Percentiles rank a stretch among this genome's conserved stretches.
These are phyloP conservation scores for Trichoderma sp. DNA, from an alignment of 2,329 filamentous ascomycete genomes.

Conservation along the genomic window DNA sequence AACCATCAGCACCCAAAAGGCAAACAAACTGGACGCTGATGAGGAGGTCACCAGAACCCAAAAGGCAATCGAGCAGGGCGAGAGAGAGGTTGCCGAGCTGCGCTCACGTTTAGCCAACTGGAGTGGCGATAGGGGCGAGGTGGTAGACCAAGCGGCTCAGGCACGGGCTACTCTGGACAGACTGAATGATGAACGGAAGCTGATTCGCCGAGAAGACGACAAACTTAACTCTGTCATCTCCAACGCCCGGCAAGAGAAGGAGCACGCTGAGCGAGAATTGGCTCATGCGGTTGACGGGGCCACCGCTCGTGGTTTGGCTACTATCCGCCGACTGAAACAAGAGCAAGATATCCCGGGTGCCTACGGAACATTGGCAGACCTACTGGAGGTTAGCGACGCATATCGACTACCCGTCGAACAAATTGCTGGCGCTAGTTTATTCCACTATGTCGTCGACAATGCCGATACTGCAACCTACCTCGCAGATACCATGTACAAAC, in stretches of 20 bases:
- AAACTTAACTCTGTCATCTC: slow-evolving; percentile 75
- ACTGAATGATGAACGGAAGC: slow-evolving; percentile 81
- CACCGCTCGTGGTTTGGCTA: slow-evolving; percentile 82
- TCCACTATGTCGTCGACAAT: slow-evolving; percentile 94
- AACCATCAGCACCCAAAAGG: slow-evolving; percentile 75
- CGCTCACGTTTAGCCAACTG: slow-evolving; percentile 75
- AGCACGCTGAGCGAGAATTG: slow-evolving; percentile 73
- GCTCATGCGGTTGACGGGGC: slow-evolving; percentile 86
- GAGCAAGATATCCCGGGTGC: slow-evolving; percentile 80
- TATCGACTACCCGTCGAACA: slow-evolving; percentile 91
- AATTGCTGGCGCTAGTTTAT: slow-evolving; percentile 86
- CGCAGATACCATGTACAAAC: slow-evolving; percentile 73
- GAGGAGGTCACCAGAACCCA: slow-evolving; percentile 78
- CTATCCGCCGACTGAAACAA: slow-evolving; percentile 77
- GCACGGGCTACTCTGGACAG: slow-evolving; percentile 77
- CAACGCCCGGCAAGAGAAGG: slow-evolving; percentile 73
- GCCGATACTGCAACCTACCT: slow-evolving; percentile 82
- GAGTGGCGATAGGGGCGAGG: slow-evolving; percentile 67
- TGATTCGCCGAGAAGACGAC: slow-evolving; percentile 84
- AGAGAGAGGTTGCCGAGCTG: slow-evolving; percentile 68
- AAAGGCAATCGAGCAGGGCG: slow-evolving; percentile 66
- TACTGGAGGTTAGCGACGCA: slow-evolving; percentile 80
- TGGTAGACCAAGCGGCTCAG: slow-evolving; percentile 70
- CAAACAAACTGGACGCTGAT: slow-evolving; percentile 77
- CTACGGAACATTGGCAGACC: slow-evolving; percentile 87